phyloP scores from a whole-genome alignment of 2,329 filamentous ascomycete species.

The Daldinia eschscholtzii region DNA sequence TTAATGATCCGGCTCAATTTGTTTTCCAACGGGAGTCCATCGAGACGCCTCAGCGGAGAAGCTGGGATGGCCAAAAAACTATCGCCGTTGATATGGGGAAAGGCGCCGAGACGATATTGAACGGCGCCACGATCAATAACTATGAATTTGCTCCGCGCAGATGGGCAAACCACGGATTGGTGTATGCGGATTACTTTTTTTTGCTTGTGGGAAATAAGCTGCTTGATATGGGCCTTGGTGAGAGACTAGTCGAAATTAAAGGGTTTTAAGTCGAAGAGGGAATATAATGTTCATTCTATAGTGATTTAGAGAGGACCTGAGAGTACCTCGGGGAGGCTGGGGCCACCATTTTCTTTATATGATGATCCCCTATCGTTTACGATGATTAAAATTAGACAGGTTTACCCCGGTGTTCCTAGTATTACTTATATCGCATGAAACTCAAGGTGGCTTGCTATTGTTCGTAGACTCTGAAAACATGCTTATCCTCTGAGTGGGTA shows the following conservation, averaged over 20 bases:
- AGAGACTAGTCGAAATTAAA: background rate
- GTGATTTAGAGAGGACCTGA: background rate
- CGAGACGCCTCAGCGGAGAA: background rate
- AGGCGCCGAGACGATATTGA: constrained; percentile 59
- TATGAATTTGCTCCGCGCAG: constrained; percentile 59
- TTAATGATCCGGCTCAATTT: constrained; percentile 38
- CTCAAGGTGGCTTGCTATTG: background rate
- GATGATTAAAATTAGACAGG: background rate
- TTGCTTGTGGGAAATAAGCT: constrained; percentile 59
- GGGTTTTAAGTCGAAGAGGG: background rate
- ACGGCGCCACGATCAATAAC: constrained; percentile 62
- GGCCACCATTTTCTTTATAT: background rate
- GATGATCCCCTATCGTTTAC: background rate
- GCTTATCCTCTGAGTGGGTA: constrained; percentile 36
- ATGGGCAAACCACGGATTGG: constrained; percentile 61
- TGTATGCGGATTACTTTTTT: constrained; percentile 65
- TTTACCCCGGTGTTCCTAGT: background rate
- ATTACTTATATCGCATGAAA: background rate
- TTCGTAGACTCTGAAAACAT: constrained; percentile 31
- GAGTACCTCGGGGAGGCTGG: background rate
- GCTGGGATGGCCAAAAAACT: background rate
- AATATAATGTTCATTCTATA: background rate
- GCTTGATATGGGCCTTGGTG: constrained; percentile 27
- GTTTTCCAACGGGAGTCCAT: background rate
- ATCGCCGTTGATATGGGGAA: constrained; percentile 43